These are phyloP conservation scores for Irpex sp. DNA, from an alignment of 1,284 basidiomycete species.

Conservation along the genomic window DNA sequence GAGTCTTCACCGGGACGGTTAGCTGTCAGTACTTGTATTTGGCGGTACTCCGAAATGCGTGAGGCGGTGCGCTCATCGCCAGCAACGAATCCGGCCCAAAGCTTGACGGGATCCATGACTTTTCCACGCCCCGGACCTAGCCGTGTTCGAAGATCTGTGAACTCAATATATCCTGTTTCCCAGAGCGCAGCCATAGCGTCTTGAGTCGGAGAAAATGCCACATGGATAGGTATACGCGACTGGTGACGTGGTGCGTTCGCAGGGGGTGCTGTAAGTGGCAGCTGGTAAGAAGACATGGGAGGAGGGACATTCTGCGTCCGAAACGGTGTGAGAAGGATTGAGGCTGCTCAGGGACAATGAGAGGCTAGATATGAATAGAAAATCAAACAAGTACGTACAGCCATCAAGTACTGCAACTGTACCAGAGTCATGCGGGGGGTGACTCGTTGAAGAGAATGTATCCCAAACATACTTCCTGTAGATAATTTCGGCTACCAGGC, in stretches of 20 bases:
- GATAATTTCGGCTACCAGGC: conserved; percentile 45
- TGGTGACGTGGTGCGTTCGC: conserved; percentile 15
- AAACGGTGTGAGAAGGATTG: conserved; percentile 89
- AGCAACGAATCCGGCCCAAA: conserved; percentile 41
- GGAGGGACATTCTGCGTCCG: conserved; percentile 92
- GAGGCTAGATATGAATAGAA: not conserved
- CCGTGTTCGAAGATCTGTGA: conserved; percentile 70
- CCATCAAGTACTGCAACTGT: conserved; percentile 92
- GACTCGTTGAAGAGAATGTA: conserved; percentile 58
- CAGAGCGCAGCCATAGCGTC: conserved; percentile 71
- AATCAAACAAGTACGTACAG: conserved; percentile 43
- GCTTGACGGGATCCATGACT: conserved; percentile 52
- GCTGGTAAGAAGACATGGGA: conserved; percentile 83
- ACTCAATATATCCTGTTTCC: conserved; percentile 57
- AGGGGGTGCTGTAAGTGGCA: conserved; percentile 31
- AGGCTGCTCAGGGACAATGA: conserved; percentile 37
- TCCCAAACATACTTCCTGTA: conserved; percentile 77
- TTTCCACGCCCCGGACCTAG: conserved; percentile 61
- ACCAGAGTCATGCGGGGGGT: conserved; percentile 78
- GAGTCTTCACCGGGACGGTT: not conserved
- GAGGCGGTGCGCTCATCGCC: conserved; percentile 15
- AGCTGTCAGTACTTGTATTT: conserved; percentile 11
- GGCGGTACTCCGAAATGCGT: conserved; percentile 17
- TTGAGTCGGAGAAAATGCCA: conserved; percentile 54
- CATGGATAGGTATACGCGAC: conserved; percentile 56